Conservation (phyloP, 108 stramenopile genomes). For the Skeletonema grethae region DNA sequence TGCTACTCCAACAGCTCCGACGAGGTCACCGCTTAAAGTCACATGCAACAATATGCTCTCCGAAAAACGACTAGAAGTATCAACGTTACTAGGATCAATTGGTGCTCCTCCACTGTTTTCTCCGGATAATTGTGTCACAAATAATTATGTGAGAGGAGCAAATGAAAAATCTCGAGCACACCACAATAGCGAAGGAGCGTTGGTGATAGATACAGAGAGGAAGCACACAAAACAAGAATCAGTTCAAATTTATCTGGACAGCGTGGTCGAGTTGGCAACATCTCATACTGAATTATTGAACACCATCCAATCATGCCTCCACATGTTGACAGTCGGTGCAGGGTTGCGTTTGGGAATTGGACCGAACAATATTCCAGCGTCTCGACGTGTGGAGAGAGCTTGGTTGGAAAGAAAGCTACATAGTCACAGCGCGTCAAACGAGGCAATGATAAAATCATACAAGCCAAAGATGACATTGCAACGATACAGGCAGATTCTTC, state of each 20-base stretch:
- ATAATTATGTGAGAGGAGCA: not conserved
- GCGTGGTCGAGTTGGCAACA: constrained; percentile 9
- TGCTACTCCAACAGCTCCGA: no score
- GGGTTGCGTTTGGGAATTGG: constrained; percentile 33
- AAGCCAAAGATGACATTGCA: constrained; percentile 27
- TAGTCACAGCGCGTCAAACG: not conserved
- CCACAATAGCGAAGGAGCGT: not conserved
- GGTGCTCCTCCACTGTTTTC: constrained; percentile 22
- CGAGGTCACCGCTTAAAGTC: not conserved
- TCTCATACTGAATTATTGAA: constrained; percentile 16
- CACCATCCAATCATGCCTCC: constrained; percentile 5
- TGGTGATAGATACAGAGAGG: not conserved
- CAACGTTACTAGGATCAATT: constrained; percentile 20
- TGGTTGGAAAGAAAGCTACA: constrained; percentile 4
- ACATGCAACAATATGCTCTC: not conserved
- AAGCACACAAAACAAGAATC: not conserved
- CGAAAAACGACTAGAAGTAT: constrained; percentile 15
- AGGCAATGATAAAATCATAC: not conserved
- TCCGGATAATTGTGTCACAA: not conserved
- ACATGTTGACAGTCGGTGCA: constrained; percentile 10
- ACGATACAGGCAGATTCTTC: constrained; percentile 26
- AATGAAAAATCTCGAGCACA: not conserved
- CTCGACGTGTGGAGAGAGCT: constrained; percentile 30
- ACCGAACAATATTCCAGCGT: constrained; percentile 9
- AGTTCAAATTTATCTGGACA: constrained; percentile 2